These are phyloP conservation scores for Chaetothyriales sp. DNA, from an alignment of 2,329 filamentous ascomycete species.

Conservation along the genomic window DNA sequence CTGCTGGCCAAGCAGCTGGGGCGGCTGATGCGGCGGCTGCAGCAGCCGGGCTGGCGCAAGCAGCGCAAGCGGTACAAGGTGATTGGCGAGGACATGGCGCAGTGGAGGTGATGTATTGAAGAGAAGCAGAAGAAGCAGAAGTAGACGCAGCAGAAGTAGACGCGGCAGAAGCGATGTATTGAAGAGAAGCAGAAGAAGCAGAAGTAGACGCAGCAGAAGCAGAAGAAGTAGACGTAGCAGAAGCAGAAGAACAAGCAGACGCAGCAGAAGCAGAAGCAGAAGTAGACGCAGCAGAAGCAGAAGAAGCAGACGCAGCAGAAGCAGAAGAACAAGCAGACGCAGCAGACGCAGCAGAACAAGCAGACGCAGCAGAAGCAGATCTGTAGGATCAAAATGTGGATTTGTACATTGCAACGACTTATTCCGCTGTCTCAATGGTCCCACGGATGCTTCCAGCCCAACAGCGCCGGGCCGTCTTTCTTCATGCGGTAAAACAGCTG, in stretches of 20 bases:
- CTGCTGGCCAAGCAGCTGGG: slow-evolving; percentile 56
- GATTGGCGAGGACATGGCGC: slow-evolving; percentile 53
- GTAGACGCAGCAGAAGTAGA: slow-evolving; percentile 25
- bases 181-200: not conserved
- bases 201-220: too few relatives aligned
- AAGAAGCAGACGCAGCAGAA: too few relatives aligned
- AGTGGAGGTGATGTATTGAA: slow-evolving; percentile 14
- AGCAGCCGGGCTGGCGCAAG: slow-evolving; percentile 47
- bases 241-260: too few relatives aligned
- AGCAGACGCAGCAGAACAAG: too few relatives aligned
- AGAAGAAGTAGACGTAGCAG: slow-evolving; percentile 22
- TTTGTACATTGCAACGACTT: too few relatives aligned
- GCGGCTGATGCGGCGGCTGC: slow-evolving; percentile 42
- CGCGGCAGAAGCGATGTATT: slow-evolving; percentile 19
- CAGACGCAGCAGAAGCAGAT: too few relatives aligned
- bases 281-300: too few relatives aligned
- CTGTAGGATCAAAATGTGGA: too few relatives aligned
- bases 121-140: not conserved
- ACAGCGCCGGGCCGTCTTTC: slow-evolving; percentile 79
- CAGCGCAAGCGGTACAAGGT: slow-evolving; percentile 80
- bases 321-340: too few relatives aligned
- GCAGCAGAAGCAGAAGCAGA: too few relatives aligned
- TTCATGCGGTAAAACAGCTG: slow-evolving; percentile 93
- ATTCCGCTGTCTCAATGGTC: slow-evolving; percentile 64
- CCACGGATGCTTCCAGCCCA: slow-evolving; percentile 95